A percentile compares a stretch with the other conserved stretches of the same genome.
Conservation (phyloP, 225 moss, liverwort and hornwort species). For the Marchantia polymorpha region DNA sequence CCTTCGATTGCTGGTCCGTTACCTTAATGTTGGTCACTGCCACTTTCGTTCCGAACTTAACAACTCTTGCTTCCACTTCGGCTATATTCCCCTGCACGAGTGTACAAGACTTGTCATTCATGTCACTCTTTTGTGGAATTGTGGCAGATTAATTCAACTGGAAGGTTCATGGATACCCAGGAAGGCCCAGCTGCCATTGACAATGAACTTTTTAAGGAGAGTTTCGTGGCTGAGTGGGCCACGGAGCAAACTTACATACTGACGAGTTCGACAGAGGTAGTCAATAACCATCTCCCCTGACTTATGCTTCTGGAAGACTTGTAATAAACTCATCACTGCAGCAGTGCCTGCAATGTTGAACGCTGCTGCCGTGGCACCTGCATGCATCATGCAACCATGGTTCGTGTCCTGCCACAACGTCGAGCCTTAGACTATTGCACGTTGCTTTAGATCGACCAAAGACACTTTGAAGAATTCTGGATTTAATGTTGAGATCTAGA, state of each 20-base stretch:
- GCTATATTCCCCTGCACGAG: conserved; percentile 34
- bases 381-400: conserved; percentile 47
- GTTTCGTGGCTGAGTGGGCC: too few relatives aligned
- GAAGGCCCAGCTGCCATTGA: too few relatives aligned
- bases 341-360: conserved; percentile 36
- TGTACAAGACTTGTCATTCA: background rate
- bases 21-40: conserved; percentile 34
- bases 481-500: too few relatives aligned
- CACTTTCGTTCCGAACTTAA: conserved; percentile 25
- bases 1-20: conserved; percentile 20
- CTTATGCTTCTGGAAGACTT: conserved; percentile 28
- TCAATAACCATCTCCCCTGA: conserved; percentile 35
- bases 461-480: too few relatives aligned
- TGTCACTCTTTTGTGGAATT: too few relatives aligned
- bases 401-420: conserved; percentile 40
- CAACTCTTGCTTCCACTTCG: conserved; percentile 40
- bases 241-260: conserved; percentile 24
- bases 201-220: too few relatives aligned
- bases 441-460: too few relatives aligned
- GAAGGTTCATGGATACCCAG: too few relatives aligned
- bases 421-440: too few relatives aligned
- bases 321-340: conserved; percentile 32
- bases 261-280: conserved; percentile 40
- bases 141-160: too few relatives aligned
- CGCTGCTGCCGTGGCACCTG: conserved; percentile 34